These are phyloP conservation scores for Phytophthora chlamydospora DNA, from an alignment of 352 stramenopile genomes.

Conservation along the genomic window DNA sequence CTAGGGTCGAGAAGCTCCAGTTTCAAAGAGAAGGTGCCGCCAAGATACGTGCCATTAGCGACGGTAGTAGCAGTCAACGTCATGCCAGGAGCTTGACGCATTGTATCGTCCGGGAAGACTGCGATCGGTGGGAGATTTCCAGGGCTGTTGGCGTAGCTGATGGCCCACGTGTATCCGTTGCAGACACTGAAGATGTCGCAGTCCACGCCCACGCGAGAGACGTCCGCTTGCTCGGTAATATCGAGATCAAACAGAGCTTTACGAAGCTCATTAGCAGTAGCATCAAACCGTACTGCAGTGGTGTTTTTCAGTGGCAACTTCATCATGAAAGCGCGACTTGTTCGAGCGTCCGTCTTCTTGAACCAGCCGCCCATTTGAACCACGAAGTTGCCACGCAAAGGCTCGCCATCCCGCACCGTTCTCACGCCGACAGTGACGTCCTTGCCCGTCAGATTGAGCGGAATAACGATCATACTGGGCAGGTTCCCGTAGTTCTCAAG, in stretches of 20 bases:
- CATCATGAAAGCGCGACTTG: constrained; percentile 53
- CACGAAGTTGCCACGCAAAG: constrained; percentile 52
- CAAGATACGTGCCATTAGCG: constrained; percentile 78
- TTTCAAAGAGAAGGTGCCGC: constrained; percentile 59
- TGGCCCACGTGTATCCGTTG: constrained; percentile 70
- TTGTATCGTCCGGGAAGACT: constrained; percentile 45
- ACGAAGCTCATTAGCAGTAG: constrained; percentile 30
- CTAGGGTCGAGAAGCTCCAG: constrained; percentile 58
- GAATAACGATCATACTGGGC: constrained; percentile 33
- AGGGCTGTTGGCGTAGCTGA: constrained; percentile 66
- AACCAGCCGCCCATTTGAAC: constrained; percentile 68
- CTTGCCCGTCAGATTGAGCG: constrained; percentile 62
- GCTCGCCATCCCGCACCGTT: constrained; percentile 55
- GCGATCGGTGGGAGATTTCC: constrained; percentile 67
- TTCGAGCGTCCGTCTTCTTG: constrained; percentile 50
- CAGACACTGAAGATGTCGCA: constrained; percentile 71
- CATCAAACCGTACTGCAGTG: constrained; percentile 51
- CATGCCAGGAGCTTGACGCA: constrained; percentile 40
- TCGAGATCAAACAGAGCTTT: constrained; percentile 42
- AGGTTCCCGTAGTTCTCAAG: constrained; percentile 67
- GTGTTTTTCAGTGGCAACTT: constrained; percentile 48
- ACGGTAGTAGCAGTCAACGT: constrained; percentile 39
- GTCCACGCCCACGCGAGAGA: constrained; percentile 45
- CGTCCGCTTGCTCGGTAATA: constrained; percentile 45
- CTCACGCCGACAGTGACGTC: constrained; percentile 38